A percentile compares a stretch with the other conserved stretches of the same genome.
These are phyloP conservation scores for Mercurialis annua DNA, from an alignment of 345 rosid genomes.

Conservation along the genomic window DNA sequence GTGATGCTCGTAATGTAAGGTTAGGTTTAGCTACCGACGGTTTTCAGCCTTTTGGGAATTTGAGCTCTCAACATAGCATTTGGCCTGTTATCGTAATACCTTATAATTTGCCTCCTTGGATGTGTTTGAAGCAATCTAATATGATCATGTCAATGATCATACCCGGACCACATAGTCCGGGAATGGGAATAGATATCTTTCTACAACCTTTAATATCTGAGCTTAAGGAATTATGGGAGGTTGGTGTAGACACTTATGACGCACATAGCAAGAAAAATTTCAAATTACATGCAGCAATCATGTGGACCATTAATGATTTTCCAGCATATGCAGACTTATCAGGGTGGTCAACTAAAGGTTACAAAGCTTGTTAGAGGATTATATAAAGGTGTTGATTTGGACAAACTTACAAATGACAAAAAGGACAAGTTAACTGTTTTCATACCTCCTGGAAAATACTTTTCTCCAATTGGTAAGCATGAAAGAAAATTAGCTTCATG, in stretches of 20 bases:
- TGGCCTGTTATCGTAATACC: not conserved
- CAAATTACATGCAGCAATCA: not conserved
- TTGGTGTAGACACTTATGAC: not conserved
- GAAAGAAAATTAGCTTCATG: too few species aligned
- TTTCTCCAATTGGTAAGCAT: too few species aligned
- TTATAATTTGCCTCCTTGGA: not conserved
- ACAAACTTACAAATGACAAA: too few species aligned
- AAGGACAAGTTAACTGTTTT: too few species aligned
- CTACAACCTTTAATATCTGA: not conserved
- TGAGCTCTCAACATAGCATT: not conserved
- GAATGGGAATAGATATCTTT: not conserved
- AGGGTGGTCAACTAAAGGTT: not conserved
- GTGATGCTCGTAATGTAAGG: not conserved
- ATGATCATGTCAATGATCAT: not conserved
- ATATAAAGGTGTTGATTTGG: too few species aligned
- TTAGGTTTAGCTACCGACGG: not conserved
- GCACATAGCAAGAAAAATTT: not conserved
- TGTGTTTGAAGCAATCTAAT: not conserved
- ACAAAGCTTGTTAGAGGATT: not conserved
- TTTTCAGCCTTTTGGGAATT: not conserved
- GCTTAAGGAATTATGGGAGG: not conserved
- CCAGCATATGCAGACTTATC: not conserved
- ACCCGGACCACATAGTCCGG: not conserved
- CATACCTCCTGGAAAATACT: too few species aligned
- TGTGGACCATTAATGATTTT: not conserved